These are phyloP conservation scores for Hyaloperonospora brassicae DNA, from an alignment of 352 stramenopile species.

Conservation along the genomic window DNA sequence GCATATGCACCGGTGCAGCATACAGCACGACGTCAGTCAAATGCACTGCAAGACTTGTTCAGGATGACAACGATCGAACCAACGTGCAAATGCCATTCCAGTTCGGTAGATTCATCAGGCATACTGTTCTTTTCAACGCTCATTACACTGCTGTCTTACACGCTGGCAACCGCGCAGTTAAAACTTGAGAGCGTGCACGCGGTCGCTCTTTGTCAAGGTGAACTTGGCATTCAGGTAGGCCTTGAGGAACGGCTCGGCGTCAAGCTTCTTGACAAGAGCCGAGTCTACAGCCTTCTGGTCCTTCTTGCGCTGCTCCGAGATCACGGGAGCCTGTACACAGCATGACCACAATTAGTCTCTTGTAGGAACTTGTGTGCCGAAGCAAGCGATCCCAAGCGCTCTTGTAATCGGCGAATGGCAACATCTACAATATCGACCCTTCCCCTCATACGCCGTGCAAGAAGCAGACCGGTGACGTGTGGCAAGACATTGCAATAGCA, in stretches of 20 bases:
- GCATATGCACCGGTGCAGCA: no score
- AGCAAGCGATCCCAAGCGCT: slow-evolving; percentile 88
- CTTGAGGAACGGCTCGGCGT: slow-evolving; percentile 91
- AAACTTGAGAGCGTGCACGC: slow-evolving; percentile 98
- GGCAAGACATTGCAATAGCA: slow-evolving; percentile 24
- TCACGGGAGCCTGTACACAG: slow-evolving; percentile 73
- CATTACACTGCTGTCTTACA: slow-evolving; percentile 13
- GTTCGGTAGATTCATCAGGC: slow-evolving; percentile 53
- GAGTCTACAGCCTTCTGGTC: slow-evolving; percentile 98
- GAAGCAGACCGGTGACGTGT: neutral
- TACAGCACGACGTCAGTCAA: slow-evolving; percentile 6
- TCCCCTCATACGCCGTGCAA: slow-evolving; percentile 8
- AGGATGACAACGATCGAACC: slow-evolving; percentile 47
- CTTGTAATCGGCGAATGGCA: slow-evolving; percentile 12
- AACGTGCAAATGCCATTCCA: slow-evolving; percentile 1
- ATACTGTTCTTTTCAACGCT: slow-evolving; percentile 37
- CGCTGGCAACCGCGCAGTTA: slow-evolving; percentile 70
- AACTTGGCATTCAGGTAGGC: slow-evolving; percentile 98
- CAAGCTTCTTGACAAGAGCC: slow-evolving; percentile 79
- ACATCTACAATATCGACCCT: slow-evolving; percentile 1
- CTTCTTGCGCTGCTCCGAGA: slow-evolving; percentile 96
- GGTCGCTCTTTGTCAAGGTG: slow-evolving; percentile 95
- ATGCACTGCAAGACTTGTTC: slow-evolving; percentile 44
- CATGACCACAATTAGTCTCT: slow-evolving; percentile 22
- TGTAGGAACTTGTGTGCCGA: slow-evolving; percentile 78